Evolutionary conservation across 805 yeast species (phyloP).

Genomic region (Metschnikowia matae): DNA sequence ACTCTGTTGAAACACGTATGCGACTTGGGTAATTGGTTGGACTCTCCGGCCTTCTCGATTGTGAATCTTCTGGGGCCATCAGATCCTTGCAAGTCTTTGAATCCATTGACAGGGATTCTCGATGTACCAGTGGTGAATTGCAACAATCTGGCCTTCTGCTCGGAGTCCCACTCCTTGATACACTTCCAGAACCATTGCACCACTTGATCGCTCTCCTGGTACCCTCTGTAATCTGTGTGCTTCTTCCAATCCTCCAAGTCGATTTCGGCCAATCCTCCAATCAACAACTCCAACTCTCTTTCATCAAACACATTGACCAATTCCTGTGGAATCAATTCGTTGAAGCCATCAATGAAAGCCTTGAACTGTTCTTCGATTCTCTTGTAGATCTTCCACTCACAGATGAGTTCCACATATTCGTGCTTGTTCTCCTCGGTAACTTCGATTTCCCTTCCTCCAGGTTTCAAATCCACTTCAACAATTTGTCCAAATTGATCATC

Average conservation of each 20-base stretch:
- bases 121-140: slow-evolving; percentile 99
- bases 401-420: slow-evolving; percentile 89
- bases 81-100: slow-evolving; percentile 96
- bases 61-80: slow-evolving; percentile 99
- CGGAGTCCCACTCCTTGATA: slow-evolving; percentile 90
- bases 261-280: slow-evolving; percentile 97
- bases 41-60: slow-evolving; percentile 95
- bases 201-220: slow-evolving; percentile 93
- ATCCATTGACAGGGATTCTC: slow-evolving; percentile 97
- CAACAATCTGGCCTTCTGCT: slow-evolving; percentile 89
- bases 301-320: slow-evolving; percentile 95
- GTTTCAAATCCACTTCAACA: slow-evolving; percentile 84
- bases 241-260: slow-evolving; percentile 99
- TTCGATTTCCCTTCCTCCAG: slow-evolving; percentile 81
- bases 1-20: slow-evolving; percentile 99
- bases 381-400: slow-evolving; percentile 93
- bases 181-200: slow-evolving; percentile 99
- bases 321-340: slow-evolving; percentile 96
- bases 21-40: slow-evolving; percentile 89
- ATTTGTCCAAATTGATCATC: slow-evolving; percentile 95
- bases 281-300: slow-evolving; percentile 90
- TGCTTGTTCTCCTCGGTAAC: slow-evolving; percentile 86
- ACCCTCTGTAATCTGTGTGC: slow-evolving; percentile 98
- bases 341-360: slow-evolving; percentile 95
- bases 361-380: slow-evolving; percentile 94